A percentile compares a stretch with the other conserved stretches of the same genome.
phyloP scores from a whole-genome alignment of 495 filamentous ascomycete genomes.

The Collariella sp. region DNA sequence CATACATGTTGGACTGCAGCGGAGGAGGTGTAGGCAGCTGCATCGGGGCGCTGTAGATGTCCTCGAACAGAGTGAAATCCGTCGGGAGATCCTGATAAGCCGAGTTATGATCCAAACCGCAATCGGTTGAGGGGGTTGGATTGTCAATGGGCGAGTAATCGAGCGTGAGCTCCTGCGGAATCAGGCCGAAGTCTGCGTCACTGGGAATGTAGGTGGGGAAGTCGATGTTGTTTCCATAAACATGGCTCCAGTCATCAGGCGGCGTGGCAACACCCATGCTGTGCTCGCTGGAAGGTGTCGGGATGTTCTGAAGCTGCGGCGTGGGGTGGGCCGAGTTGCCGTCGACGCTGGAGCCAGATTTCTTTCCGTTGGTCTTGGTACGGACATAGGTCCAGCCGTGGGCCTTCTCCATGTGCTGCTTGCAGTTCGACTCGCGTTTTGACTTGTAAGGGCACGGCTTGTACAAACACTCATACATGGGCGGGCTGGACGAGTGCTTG shows the following conservation, averaged over 20 bases:
- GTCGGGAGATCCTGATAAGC: constrained; percentile 39
- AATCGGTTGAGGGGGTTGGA: constrained; percentile 39
- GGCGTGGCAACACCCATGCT: constrained; percentile 37
- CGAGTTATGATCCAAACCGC: constrained; percentile 36
- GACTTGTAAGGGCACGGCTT: constrained; percentile 84
- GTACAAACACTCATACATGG: constrained; percentile 74
- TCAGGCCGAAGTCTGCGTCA: constrained; percentile 30
- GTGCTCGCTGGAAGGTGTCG: constrained; percentile 38
- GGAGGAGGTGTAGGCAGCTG: constrained; percentile 35
- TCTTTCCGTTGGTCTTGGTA: constrained; percentile 76
- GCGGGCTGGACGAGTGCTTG: constrained; percentile 74
- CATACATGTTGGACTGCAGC: constrained; percentile 26
- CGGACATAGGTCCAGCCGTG: constrained; percentile 85
- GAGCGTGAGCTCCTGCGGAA: constrained; percentile 39
- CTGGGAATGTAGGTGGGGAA: constrained; percentile 36
- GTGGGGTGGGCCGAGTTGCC: constrained; percentile 39
- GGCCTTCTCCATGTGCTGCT: constrained; percentile 99
- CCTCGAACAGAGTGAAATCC: constrained; percentile 43
- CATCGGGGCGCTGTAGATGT: constrained; percentile 46
- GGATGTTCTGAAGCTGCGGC: constrained; percentile 47
- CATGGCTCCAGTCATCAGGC: constrained; percentile 32
- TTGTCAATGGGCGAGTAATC: constrained; percentile 43
- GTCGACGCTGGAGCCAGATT: constrained; percentile 28
- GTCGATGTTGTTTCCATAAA: constrained; percentile 27
- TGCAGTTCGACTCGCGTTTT: constrained; percentile 95